These are phyloP conservation scores for Piloderma croceum DNA, from an alignment of 768 basidiomycete genomes.

Conservation along the genomic window DNA sequence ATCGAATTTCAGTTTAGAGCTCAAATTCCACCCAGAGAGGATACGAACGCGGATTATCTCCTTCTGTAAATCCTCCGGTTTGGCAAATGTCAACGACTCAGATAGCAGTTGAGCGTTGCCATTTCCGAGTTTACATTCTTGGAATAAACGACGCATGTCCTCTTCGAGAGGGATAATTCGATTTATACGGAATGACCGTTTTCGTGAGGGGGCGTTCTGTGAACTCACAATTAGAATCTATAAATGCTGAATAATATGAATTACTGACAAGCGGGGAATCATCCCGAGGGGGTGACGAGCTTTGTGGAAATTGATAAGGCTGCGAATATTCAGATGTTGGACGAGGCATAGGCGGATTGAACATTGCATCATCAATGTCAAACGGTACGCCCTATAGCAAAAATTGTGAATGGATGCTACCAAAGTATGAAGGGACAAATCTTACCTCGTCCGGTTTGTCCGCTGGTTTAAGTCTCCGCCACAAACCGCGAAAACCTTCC, in stretches of 20 bases:
- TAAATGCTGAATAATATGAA: too few species aligned
- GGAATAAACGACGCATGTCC: slow-evolving; percentile 74
- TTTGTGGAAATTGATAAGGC: slow-evolving; percentile 10
- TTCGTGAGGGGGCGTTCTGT: too few species aligned
- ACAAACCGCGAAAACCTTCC: slow-evolving; percentile 64
- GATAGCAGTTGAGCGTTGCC: slow-evolving; percentile 75
- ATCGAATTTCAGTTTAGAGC: slow-evolving; percentile 5
- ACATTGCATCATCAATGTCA: slow-evolving; percentile 74
- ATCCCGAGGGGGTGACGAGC: too few species aligned
- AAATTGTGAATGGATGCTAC: background rate
- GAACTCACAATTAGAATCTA: too few species aligned
- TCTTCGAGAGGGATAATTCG: slow-evolving; percentile 70
- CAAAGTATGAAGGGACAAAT: background rate
- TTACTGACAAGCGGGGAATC: too few species aligned
- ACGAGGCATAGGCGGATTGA: slow-evolving; percentile 55
- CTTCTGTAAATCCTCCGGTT: slow-evolving; percentile 61
- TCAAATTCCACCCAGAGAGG: background rate
- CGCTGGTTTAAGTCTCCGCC: slow-evolving; percentile 73
- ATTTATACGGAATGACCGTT: slow-evolving; percentile 3
- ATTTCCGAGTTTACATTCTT: slow-evolving; percentile 79
- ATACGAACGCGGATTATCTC: slow-evolving; percentile 60
- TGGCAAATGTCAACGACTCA: slow-evolving; percentile 63
- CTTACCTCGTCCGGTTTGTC: slow-evolving; percentile 78
- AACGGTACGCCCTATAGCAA: slow-evolving; percentile 62
- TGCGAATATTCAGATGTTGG: slow-evolving; percentile 28